A percentile compares a stretch with the other conserved stretches of the same genome.
phyloP scores from a whole-genome alignment of 257 asterid genomes.

The Striga asiatica region DNA sequence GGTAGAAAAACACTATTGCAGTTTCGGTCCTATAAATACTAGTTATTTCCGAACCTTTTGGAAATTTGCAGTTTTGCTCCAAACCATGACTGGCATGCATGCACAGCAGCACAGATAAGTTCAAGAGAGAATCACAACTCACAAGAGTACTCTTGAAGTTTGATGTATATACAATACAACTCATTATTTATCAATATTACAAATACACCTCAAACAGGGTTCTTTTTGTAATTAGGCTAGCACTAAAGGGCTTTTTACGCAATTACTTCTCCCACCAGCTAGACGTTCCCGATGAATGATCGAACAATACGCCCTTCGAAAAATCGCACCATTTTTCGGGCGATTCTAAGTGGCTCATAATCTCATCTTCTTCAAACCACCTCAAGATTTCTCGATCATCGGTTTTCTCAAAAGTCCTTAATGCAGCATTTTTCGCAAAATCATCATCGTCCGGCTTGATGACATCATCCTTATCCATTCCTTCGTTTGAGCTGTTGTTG shows the following conservation, averaged over 20 bases:
- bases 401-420: background rate
- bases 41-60: too few species aligned
- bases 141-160: too few species aligned
- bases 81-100: too few species aligned
- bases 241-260: background rate
- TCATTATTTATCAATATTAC: too few species aligned
- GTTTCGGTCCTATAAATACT: too few species aligned
- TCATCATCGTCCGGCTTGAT: background rate
- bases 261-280: conserved; percentile 38
- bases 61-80: too few species aligned
- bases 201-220: too few species aligned
- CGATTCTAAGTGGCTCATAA: conserved; percentile 17
- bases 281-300: conserved; percentile 17
- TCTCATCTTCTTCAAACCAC: conserved; percentile 23
- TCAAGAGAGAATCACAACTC: too few species aligned
- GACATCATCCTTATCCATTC: conserved; percentile 1
- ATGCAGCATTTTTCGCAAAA: background rate
- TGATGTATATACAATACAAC: too few species aligned
- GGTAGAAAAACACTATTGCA: too few species aligned
- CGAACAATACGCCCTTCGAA: conserved; percentile 17
- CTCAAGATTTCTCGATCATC: conserved; percentile 19
- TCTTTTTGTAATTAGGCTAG: background rate
- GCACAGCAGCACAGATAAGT: too few species aligned
- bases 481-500: conserved; percentile 9
- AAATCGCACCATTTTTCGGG: conserved; percentile 25